phyloP scores from a whole-genome alignment of 176 grass and related monocot genomes.

The Zoysia japonica region DNA sequence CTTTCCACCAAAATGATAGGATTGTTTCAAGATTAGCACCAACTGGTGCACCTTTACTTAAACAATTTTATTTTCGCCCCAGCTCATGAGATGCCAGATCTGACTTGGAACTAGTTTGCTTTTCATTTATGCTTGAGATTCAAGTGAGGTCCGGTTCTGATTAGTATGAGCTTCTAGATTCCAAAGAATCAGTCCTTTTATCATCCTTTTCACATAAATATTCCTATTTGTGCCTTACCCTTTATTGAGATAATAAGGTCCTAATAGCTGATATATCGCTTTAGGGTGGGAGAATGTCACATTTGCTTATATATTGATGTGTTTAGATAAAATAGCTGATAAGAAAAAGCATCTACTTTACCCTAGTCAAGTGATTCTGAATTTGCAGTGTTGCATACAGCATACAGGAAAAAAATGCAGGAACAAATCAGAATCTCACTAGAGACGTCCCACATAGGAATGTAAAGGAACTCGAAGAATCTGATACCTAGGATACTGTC shows the following conservation, averaged over 20 bases:
- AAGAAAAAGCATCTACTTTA: background rate
- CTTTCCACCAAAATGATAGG: conserved; percentile 53
- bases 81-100: conserved; percentile 46
- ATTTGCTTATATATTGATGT: conserved; percentile 2
- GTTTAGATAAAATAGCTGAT: conserved; percentile 9
- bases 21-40: conserved; percentile 40
- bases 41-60: conserved; percentile 35
- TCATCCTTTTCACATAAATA: conserved; percentile 35
- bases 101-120: conserved; percentile 44
- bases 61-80: conserved; percentile 19
- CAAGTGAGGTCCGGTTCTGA: conserved; percentile 33
- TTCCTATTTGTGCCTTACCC: background rate
- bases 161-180: conserved; percentile 32
- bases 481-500: conserved; percentile 20
- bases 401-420: background rate
- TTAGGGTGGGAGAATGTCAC: background rate
- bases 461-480: conserved; percentile 7
- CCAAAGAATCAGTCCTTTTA: conserved; percentile 36
- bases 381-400: background rate
- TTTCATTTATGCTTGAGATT: conserved; percentile 37
- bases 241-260: conserved; percentile 13
- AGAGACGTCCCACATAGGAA: conserved; percentile 4
- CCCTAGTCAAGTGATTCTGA: conserved; percentile 15
- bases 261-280: background rate
- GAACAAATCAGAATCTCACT: background rate